These are phyloP conservation scores for Eucalyptus microcorys DNA, from an alignment of 345 rosid species.

Conservation along the genomic window DNA sequence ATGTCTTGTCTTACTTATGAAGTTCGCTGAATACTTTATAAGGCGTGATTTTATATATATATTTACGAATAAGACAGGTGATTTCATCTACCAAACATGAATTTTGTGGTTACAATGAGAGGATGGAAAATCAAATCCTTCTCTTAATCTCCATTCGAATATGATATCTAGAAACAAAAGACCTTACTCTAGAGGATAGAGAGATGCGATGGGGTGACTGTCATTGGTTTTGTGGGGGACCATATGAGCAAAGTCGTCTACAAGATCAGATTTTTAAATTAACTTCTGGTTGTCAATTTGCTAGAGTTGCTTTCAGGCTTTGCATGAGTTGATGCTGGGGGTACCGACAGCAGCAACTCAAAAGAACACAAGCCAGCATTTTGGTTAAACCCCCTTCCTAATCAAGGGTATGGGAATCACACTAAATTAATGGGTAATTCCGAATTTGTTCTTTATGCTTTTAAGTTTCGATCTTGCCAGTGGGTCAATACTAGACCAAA, in stretches of 20 bases:
- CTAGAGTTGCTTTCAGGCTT: neutral
- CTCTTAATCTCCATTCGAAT: neutral
- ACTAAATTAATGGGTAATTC: neutral
- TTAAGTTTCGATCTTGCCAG: neutral
- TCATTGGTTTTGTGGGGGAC: neutral
- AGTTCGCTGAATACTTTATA: neutral
- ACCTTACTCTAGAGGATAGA: neutral
- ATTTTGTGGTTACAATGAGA: neutral
- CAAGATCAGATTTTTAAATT: neutral
- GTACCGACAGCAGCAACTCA: neutral
- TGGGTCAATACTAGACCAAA: neutral
- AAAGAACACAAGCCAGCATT: neutral
- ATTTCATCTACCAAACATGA: neutral
- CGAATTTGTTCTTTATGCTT: neutral
- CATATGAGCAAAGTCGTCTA: neutral
- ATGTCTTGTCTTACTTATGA: rapidly evolving
- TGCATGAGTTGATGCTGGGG: neutral
- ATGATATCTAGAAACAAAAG: neutral
- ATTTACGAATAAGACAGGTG: rapidly evolving
- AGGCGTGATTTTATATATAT: neutral
- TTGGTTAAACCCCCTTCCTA: neutral
- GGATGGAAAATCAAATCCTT: neutral
- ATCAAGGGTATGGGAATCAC: neutral
- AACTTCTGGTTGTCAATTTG: neutral
- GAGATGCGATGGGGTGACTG: neutral